Evolutionary conservation across 805 yeast species (phyloP).

Genomic region (Starmerella etchellsii): DNA sequence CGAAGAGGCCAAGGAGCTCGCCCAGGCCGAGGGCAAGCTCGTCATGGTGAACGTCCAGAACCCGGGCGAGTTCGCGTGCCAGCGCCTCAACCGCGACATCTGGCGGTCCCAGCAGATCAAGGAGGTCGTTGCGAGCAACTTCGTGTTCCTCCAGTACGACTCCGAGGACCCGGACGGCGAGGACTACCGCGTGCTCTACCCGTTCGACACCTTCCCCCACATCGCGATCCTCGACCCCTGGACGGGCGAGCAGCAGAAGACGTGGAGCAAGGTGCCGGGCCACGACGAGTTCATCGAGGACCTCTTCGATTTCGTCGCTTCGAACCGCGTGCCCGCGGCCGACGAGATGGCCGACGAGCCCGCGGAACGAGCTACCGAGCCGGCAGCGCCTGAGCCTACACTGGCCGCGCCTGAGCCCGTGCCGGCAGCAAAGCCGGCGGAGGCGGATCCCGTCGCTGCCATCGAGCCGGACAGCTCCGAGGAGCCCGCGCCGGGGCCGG

Average conservation of each 20-base stretch:
- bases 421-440: background rate
- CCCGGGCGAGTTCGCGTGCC: constrained; percentile 71
- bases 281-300: constrained; percentile 51
- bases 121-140: constrained; percentile 48
- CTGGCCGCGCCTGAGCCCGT: background rate
- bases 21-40: constrained; percentile 60
- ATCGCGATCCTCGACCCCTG: constrained; percentile 86
- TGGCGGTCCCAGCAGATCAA: constrained; percentile 68
- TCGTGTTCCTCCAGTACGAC: constrained; percentile 77
- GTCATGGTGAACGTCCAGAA: constrained; percentile 81
- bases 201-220: constrained; percentile 61
- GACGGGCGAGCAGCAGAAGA: constrained; percentile 78
- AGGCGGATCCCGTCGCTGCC: constrained; percentile 29
- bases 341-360: background rate
- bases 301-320: constrained; percentile 49
- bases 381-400: background rate
- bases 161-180: constrained; percentile 63
- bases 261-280: constrained; percentile 60
- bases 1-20: constrained; percentile 61
- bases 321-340: background rate
- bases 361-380: background rate
- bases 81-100: constrained; percentile 79
- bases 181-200: constrained; percentile 60
- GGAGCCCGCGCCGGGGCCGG: constrained; percentile 51
- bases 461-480: constrained; percentile 41